These are phyloP conservation scores for Starmerella sirachaensis DNA, from an alignment of 805 yeast genomes.

Conservation along the genomic window DNA sequence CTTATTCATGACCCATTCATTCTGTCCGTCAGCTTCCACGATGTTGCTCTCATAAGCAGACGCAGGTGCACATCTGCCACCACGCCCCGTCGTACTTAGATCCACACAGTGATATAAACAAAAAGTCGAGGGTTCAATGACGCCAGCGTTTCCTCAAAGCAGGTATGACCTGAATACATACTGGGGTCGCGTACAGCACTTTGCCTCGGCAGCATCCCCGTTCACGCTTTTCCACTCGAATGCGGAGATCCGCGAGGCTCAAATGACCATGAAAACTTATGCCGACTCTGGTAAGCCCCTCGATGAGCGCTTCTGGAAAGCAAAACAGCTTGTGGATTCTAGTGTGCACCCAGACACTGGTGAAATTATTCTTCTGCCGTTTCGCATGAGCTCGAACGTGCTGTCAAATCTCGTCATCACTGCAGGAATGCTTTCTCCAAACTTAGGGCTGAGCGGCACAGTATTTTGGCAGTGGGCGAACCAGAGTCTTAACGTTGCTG, in stretches of 20 bases:
- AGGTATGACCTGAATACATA: slow-evolving; percentile 70
- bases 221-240: slow-evolving; percentile 64
- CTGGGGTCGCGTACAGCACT: slow-evolving; percentile 89
- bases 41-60: too few species aligned
- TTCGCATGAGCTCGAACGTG: slow-evolving; percentile 94
- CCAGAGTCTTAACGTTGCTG: slow-evolving; percentile 93
- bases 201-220: slow-evolving; percentile 89
- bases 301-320: slow-evolving; percentile 78
- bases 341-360: slow-evolving; percentile 96
- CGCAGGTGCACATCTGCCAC: too few species aligned
- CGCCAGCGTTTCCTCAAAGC: slow-evolving; percentile 17
- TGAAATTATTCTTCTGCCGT: slow-evolving; percentile 81
- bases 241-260: slow-evolving; percentile 52
- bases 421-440: slow-evolving; percentile 95
- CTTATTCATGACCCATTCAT: neutral
- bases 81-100: too few species aligned
- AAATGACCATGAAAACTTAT: slow-evolving; percentile 53
- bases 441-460: slow-evolving; percentile 79
- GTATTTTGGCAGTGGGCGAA: slow-evolving; percentile 96
- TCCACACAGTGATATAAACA: too few species aligned
- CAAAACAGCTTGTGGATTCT: slow-evolving; percentile 78
- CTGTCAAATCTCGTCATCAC: slow-evolving; percentile 88
- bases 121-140: too few species aligned
- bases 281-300: slow-evolving; percentile 57
- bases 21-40: too few species aligned